phyloP scores from a whole-genome alignment of 2,329 filamentous ascomycete genomes.

The Trichoderma brevicompactum region DNA sequence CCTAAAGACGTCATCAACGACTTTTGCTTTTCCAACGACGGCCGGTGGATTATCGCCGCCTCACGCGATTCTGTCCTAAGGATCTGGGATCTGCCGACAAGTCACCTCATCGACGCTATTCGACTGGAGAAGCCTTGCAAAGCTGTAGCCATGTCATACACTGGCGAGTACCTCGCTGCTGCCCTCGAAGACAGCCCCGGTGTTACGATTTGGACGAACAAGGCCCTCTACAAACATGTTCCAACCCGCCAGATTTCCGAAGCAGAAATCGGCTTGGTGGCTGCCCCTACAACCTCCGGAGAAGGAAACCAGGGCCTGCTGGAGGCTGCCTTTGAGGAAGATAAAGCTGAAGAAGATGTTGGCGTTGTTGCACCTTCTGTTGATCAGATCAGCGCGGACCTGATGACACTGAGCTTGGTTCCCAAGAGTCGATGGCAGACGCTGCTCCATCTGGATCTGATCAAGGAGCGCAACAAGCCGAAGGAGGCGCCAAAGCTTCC shows the following conservation, averaged over 20 bases:
- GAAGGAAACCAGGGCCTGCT: slow-evolving; percentile 78
- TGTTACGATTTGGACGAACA: slow-evolving; percentile 96
- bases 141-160: slow-evolving; percentile 83
- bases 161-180: slow-evolving; percentile 93
- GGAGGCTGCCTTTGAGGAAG: slow-evolving; percentile 71
- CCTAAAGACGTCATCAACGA: slow-evolving; percentile 75
- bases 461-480: slow-evolving; percentile 92
- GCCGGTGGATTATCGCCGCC: slow-evolving; percentile 89
- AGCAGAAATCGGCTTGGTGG: slow-evolving; percentile 67
- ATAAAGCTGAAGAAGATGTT: slow-evolving; percentile 56
- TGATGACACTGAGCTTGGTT: slow-evolving; percentile 87
- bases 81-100: slow-evolving; percentile 94
- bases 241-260: slow-evolving; percentile 85
- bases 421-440: slow-evolving; percentile 95
- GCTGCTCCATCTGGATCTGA: slow-evolving; percentile 86
- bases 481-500: slow-evolving; percentile 88
- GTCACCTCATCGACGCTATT: slow-evolving; percentile 92
- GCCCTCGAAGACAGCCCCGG: slow-evolving; percentile 81
- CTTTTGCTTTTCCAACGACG: slow-evolving; percentile 88
- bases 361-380: slow-evolving; percentile 59
- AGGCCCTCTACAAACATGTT: slow-evolving; percentile 85
- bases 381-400: slow-evolving; percentile 79
- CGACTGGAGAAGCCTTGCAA: slow-evolving; percentile 78
- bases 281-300: slow-evolving; percentile 76
- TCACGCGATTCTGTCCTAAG: slow-evolving; percentile 80